phyloP scores from a whole-genome alignment of 2,329 filamentous ascomycete genomes.

The Alternaria infectoria region DNA sequence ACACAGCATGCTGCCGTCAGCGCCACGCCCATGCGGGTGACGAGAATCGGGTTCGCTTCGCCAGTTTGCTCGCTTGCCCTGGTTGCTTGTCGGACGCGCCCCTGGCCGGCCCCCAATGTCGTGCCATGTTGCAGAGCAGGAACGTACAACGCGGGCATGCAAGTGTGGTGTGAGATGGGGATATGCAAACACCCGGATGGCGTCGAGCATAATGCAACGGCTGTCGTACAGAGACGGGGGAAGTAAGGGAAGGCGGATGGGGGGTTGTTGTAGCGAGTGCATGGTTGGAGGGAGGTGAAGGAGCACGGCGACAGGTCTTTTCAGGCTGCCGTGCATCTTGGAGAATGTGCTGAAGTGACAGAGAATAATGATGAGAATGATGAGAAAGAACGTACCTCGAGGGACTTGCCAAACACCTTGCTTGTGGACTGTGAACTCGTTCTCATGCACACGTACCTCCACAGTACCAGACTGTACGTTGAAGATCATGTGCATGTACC shows the following conservation, averaged over 20 bases:
- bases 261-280: not conserved
- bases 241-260: not conserved
- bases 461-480: conserved; percentile 87
- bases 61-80: conserved; percentile 24
- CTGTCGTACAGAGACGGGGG: conserved; percentile 34
- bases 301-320: not conserved
- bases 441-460: conserved; percentile 76
- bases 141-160: not conserved
- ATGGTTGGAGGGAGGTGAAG: not conserved
- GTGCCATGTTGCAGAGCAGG: conserved; percentile 25
- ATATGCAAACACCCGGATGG: conserved; percentile 24
- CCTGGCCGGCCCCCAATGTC: conserved; percentile 3
- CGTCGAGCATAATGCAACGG: conserved; percentile 35
- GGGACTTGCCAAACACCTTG: conserved; percentile 95
- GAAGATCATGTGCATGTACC: conserved; percentile 97
- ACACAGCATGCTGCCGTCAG: conserved; percentile 28
- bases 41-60: conserved; percentile 10
- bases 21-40: conserved; percentile 29
- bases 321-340: not conserved
- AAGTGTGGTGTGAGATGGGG: not conserved
- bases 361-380: conserved; percentile 4
- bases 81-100: not conserved
- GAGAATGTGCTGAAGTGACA: not conserved
- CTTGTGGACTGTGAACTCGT: conserved; percentile 79
- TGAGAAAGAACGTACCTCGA: conserved; percentile 71